Base-by-base conservation (phyloP, 2,329 filamentous ascomycete species). In the Xylariaceae sp. region DNA sequence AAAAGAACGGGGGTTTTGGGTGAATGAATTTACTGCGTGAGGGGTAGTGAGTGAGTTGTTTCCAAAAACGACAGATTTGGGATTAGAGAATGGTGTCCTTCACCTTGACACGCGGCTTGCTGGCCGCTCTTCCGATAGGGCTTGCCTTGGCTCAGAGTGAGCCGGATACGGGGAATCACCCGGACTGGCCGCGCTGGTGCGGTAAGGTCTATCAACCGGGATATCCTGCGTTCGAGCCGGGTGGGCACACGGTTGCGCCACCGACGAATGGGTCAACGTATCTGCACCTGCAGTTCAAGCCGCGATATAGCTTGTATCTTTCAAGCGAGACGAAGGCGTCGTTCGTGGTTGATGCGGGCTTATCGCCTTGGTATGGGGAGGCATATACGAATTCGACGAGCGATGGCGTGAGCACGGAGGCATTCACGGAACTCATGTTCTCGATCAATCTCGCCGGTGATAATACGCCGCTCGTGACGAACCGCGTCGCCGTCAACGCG, bases 241-340 rank as follows among this genome's bases (percentile, higher is more conserved):
- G 75, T 53, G 75, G 75, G 3, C 69, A 75, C 60, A 72, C 71
- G 0, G 60, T 68, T 8, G 68, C 70, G 56, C 74, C 75, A 0
- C 53, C 64, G 57, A 61, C 30, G 29, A 67, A 53, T 57, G 68
- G 32, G 56, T 61, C 37, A 58, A 67, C 71, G 2, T 70, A 73
- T 31, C 61, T 78, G 2, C 61, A 77, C 52, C 63, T 79, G 41
- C 74, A 76, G 48, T 69, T 78, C 60, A 68, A 69, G 35, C 72
- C 76, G 5, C 72, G 76, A 1, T 73, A 77, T 62, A 77, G 70
- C 62, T 67, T 79, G 44, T 79, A 77, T 50, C 66, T 79, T 2
- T 70, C 70, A 12, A 70, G 65, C 44, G 76, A 78, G 54, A 50
- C 58, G 2, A 56, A 62, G 3, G 76, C 69, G 2, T 71, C 74